A percentile compares a stretch with the other conserved stretches of the same genome.
Evolutionary conservation across 2,329 filamentous ascomycete genomes (phyloP).

Genomic region (Colletotrichum destructivum): DNA sequence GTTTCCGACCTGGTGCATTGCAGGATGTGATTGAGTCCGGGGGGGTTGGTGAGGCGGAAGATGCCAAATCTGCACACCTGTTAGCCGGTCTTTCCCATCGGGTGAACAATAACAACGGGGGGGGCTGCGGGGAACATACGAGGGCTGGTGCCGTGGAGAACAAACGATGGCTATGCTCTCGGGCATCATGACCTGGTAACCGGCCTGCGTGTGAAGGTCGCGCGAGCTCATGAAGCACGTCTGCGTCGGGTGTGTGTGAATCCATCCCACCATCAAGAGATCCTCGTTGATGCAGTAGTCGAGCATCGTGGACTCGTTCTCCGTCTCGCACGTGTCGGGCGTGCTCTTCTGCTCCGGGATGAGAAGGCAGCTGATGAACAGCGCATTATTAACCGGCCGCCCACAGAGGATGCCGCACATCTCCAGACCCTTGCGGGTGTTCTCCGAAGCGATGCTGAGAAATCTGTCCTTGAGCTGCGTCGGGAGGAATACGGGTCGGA

Average conservation of each 20-base stretch:
- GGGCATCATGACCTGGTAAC: conserved; percentile 96
- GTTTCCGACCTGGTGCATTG: conserved; percentile 83
- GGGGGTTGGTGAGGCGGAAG: conserved; percentile 93
- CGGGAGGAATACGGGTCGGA: conserved; percentile 91
- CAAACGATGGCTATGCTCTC: conserved; percentile 98
- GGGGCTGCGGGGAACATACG: conserved; percentile 65
- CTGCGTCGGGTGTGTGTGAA: conserved; percentile 96
- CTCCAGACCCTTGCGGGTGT: conserved; percentile 87
- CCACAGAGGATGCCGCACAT: conserved; percentile 97
- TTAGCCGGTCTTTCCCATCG: conserved; percentile 21
- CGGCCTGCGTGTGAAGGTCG: conserved; percentile 93
- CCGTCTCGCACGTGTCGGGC: conserved; percentile 93
- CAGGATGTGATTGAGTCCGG: conserved; percentile 88
- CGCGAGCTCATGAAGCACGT: conserved; percentile 98
- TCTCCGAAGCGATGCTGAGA: conserved; percentile 79
- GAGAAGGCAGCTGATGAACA: conserved; percentile 90
- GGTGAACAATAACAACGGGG: background rate
- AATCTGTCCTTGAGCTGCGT: conserved; percentile 81
- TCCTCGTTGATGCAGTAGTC: conserved; percentile 91
- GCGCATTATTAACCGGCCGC: conserved; percentile 89
- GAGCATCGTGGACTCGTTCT: conserved; percentile 87
- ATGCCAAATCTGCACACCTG: conserved; percentile 80
- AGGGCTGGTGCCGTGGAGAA: conserved; percentile 83
- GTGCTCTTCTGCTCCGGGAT: conserved; percentile 94
- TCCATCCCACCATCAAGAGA: conserved; percentile 93